Percentiles rank a stretch among this genome's conserved stretches.
Evolutionary conservation across 768 basidiomycete genomes (phyloP).

Genomic region (Rhizopogon vinicolor): DNA sequence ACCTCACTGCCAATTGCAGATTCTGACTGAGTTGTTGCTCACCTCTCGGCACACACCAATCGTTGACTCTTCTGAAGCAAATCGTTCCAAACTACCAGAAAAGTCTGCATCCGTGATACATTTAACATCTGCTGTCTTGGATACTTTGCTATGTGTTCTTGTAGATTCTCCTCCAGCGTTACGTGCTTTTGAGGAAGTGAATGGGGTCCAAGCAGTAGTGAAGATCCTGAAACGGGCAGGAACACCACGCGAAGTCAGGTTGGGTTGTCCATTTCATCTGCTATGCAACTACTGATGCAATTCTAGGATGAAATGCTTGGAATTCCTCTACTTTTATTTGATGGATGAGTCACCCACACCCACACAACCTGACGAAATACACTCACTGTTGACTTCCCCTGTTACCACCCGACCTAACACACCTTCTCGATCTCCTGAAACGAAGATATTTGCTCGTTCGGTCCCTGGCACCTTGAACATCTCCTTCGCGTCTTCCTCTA

Average conservation of each 20-base stretch:
- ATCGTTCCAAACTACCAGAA: slow-evolving; percentile 16
- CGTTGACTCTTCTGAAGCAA: slow-evolving; percentile 11
- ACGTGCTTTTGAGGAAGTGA: slow-evolving; percentile 71
- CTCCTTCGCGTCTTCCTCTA: slow-evolving; percentile 19
- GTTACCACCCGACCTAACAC: slow-evolving; percentile 19
- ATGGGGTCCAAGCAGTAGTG: slow-evolving; percentile 80
- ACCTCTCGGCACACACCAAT: slow-evolving; percentile 60
- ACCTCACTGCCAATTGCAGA: slow-evolving; percentile 34
- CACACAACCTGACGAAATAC: slow-evolving; percentile 11
- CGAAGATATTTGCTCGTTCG: slow-evolving; percentile 21
- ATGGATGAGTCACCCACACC: slow-evolving; percentile 63
- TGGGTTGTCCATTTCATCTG: slow-evolving; percentile 54
- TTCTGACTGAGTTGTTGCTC: slow-evolving; percentile 67
- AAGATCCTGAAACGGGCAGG: slow-evolving; percentile 82
- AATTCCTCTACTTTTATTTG: slow-evolving; percentile 93
- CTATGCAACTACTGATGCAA: slow-evolving; percentile 1
- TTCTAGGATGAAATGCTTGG: slow-evolving; percentile 89
- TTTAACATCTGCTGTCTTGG: slow-evolving; percentile 73
- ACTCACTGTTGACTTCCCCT: slow-evolving; percentile 31
- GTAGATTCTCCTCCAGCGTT: slow-evolving; percentile 78
- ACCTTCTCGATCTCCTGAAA: slow-evolving; percentile 12
- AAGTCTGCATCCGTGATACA: slow-evolving; percentile 25
- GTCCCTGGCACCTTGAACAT: slow-evolving; percentile 12
- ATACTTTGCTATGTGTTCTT: slow-evolving; percentile 83
- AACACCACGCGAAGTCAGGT: slow-evolving; percentile 83